Base-by-base conservation (phyloP, 2,329 filamentous ascomycete genomes). In the Claviceps sp. region DNA sequence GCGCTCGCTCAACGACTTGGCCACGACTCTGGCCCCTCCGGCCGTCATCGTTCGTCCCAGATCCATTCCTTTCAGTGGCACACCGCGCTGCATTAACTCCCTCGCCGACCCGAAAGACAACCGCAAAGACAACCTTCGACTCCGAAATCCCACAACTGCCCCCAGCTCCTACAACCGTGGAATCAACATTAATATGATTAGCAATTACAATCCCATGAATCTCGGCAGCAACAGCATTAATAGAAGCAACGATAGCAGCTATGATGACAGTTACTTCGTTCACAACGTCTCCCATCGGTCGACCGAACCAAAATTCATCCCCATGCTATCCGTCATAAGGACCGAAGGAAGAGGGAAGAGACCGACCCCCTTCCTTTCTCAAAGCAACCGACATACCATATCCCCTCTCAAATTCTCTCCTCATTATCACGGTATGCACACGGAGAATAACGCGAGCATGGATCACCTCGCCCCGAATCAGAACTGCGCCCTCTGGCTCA, bases 401-500 rank as follows among this genome's bases (percentile, higher is more conserved):
- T 36, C 45, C 4, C 38, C 49, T 3, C 29, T 53, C 49, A 58
- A 54, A 20, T 66, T 70, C 57, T 70, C 67, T 0, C 42, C 50
- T n/a, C 63, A 61, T 45, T 70, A 70, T 50, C 62, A 61, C 45
- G 67, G 67, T 13, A 66, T 66, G 53, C 67, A 68, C 46, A 66
- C 59, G 5, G 54, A 59, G 4, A 59, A 56, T 16, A 70, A 70
- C 48, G 67, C 67, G 40, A 68, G 66, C 50, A 60, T 60, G 2
- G 58, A 64, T 13, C 50, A 62, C 23, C 61, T 70, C 5, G 8
- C 54, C 0, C 51, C 61, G 0, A 61, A 64, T 11, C 50, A 68
- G 36, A 79, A 77, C 60, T 77, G 75, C 36, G 68, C 74, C 0
- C 63, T 80, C 1, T 80, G 75, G 71, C 56, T 80, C 26, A 75